Conservation (phyloP, 441 rosid genomes). For the Lepidium campestre region DNA sequence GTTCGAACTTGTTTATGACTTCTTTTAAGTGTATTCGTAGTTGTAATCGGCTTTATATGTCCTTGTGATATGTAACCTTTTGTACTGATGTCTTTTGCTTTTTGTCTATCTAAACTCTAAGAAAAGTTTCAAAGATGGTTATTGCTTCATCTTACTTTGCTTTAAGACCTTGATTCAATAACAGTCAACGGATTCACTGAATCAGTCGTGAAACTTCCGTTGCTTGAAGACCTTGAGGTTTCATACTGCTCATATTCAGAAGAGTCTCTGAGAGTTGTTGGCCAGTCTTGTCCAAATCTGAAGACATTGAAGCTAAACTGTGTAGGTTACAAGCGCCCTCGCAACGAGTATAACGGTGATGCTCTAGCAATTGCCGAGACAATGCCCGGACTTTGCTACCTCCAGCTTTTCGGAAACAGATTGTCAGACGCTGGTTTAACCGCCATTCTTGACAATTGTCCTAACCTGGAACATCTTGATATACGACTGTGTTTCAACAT, state of each 20-base stretch:
- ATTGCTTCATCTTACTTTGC: not conserved
- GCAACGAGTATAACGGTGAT: slow-evolving; percentile 31
- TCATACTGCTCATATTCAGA: slow-evolving; percentile 26
- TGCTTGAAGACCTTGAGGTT: slow-evolving; percentile 51
- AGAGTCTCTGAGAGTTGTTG: slow-evolving; percentile 32
- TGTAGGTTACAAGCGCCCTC: not conserved
- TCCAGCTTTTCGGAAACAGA: slow-evolving; percentile 51
- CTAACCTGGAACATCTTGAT: slow-evolving; percentile 53
- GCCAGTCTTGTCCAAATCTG: slow-evolving; percentile 43
- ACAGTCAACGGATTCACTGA: slow-evolving; percentile 34
- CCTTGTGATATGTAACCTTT: not conserved
- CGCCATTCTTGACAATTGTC: slow-evolving; percentile 56
- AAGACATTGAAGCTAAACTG: slow-evolving; percentile 42
- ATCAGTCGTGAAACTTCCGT: slow-evolving; percentile 37
- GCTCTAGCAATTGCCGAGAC: slow-evolving; percentile 49
- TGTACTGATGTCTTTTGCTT: not conserved
- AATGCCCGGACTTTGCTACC: slow-evolving; percentile 44
- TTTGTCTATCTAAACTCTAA: not conserved
- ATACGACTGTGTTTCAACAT: slow-evolving; percentile 53
- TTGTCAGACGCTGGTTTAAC: slow-evolving; percentile 47
- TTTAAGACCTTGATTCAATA: slow-evolving; percentile 7
- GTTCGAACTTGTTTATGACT: not conserved
- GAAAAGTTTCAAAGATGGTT: not conserved
- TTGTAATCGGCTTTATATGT: not conserved
- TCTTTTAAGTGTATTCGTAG: not conserved